Evolutionary conservation across 768 basidiomycete genomes (phyloP).

Genomic region (Rhodotorula paludigena): DNA sequence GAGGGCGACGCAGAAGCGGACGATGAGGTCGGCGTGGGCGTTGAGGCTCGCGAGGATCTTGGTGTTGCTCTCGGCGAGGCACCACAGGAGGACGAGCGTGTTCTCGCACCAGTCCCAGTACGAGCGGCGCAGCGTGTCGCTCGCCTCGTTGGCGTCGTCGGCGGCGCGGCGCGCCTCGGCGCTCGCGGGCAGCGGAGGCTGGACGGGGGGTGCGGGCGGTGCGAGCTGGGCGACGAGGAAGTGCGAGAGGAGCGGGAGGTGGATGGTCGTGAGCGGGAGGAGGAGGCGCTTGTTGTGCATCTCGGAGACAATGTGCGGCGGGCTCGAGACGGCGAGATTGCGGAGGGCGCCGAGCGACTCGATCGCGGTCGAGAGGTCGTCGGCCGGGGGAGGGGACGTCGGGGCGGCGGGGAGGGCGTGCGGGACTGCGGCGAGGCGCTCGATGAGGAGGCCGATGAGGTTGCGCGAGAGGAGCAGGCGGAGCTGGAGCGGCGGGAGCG

Average conservation of each 20-base stretch:
- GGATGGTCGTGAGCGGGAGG: slow-evolving; percentile 28
- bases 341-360: slow-evolving; percentile 35
- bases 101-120: slow-evolving; percentile 40
- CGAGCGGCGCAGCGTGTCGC: slow-evolving; percentile 1
- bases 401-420: neutral
- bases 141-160: slow-evolving; percentile 9
- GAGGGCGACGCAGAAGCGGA: slow-evolving; percentile 22
- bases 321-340: slow-evolving; percentile 36
- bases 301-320: slow-evolving; percentile 35
- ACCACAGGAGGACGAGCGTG: slow-evolving; percentile 34
- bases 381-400: slow-evolving; percentile 9
- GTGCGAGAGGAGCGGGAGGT: slow-evolving; percentile 31
- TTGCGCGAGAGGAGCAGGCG: slow-evolving; percentile 35
- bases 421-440: slow-evolving; percentile 23
- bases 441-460: slow-evolving; percentile 38
- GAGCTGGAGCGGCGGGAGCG: slow-evolving; percentile 27
- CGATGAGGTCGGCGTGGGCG: slow-evolving; percentile 13
- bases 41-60: slow-evolving; percentile 37
- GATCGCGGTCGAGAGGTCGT: slow-evolving; percentile 28
- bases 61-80: slow-evolving; percentile 37
- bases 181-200: neutral
- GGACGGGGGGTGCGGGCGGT: neutral
- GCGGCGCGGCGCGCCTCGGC: neutral
- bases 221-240: slow-evolving; percentile 26
- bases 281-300: slow-evolving; percentile 41